phyloP scores from a whole-genome alignment of 768 basidiomycete genomes.

The Saitozyma podzolica region DNA sequence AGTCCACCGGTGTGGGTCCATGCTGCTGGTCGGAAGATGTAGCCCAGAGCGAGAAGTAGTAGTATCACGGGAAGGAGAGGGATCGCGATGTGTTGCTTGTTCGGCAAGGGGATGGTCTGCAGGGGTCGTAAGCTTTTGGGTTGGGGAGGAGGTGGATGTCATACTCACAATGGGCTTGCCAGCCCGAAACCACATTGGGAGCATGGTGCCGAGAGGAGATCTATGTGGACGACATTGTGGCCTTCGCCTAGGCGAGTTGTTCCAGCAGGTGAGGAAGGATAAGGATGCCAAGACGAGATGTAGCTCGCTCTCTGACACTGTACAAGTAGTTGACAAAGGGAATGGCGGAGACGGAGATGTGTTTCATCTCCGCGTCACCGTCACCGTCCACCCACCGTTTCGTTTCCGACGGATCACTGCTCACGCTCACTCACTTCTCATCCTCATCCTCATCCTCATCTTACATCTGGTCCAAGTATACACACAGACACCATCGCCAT shows the following conservation, averaged over 20 bases:
- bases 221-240: background rate
- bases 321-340: too few species aligned
- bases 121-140: conserved; percentile 9
- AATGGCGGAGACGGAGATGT: too few species aligned
- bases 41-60: too few species aligned
- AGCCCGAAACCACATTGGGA: conserved; percentile 20
- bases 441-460: too few species aligned
- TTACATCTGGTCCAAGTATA: background rate
- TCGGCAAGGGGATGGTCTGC: conserved; percentile 5
- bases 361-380: too few species aligned
- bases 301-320: too few species aligned
- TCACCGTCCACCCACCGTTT: too few species aligned
- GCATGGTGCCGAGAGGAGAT: conserved; percentile 1
- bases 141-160: background rate
- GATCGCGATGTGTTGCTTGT: background rate
- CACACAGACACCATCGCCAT: conserved; percentile 11
- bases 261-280: background rate
- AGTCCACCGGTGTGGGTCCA: too few species aligned
- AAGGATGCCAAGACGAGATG: too few species aligned
- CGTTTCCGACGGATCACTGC: too few species aligned
- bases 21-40: too few species aligned
- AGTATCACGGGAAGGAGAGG: too few species aligned
- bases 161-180: conserved; percentile 26
- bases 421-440: background rate
- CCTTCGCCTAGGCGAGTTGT: background rate